Percentiles rank a stretch among this genome's conserved stretches.
Conservation (phyloP, 306 rosid species). For the Oemleria cerasiformis region DNA sequence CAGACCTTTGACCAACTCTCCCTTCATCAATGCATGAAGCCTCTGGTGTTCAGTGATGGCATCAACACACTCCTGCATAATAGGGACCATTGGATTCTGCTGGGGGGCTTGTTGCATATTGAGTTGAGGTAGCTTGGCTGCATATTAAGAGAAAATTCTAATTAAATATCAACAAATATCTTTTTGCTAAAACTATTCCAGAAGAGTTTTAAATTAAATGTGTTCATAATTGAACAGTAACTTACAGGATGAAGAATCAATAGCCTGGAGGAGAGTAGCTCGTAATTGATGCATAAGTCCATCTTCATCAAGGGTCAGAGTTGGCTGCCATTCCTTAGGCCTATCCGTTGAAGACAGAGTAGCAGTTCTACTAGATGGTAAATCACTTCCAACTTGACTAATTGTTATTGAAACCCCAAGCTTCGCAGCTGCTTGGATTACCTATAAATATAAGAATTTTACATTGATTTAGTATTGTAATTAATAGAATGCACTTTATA, state of each 20-base stretch:
- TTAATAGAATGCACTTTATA: background rate
- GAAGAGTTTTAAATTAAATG: background rate
- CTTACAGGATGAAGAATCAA: slow-evolving; percentile 72
- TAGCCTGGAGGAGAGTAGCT: slow-evolving; percentile 69
- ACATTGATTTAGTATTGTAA: background rate
- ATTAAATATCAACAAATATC: slow-evolving; percentile 5
- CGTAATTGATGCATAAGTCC: slow-evolving; percentile 81
- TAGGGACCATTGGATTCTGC: slow-evolving; percentile 58
- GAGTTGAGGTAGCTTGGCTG: slow-evolving; percentile 55
- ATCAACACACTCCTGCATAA: slow-evolving; percentile 83
- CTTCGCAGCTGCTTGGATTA: slow-evolving; percentile 74
- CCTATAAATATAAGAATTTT: slow-evolving; percentile 43
- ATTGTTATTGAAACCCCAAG: slow-evolving; percentile 74
- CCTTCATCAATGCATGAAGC: slow-evolving; percentile 88
- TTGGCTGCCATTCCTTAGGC: slow-evolving; percentile 79
- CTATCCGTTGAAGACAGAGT: slow-evolving; percentile 54
- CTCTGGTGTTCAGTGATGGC: slow-evolving; percentile 87
- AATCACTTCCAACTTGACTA: slow-evolving; percentile 68
- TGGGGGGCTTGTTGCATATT: slow-evolving; percentile 57
- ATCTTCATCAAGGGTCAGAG: slow-evolving; percentile 76
- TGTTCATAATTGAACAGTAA: slow-evolving; percentile 18
- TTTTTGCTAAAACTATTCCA: slow-evolving; percentile 16
- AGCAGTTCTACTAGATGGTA: slow-evolving; percentile 50
- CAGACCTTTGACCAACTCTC: slow-evolving; percentile 92
- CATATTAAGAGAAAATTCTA: slow-evolving; percentile 28